A percentile compares a stretch with the other conserved stretches of the same genome.
These are phyloP conservation scores for Cornus suecica DNA, from an alignment of 148 eudicot genomes.

Conservation along the genomic window DNA sequence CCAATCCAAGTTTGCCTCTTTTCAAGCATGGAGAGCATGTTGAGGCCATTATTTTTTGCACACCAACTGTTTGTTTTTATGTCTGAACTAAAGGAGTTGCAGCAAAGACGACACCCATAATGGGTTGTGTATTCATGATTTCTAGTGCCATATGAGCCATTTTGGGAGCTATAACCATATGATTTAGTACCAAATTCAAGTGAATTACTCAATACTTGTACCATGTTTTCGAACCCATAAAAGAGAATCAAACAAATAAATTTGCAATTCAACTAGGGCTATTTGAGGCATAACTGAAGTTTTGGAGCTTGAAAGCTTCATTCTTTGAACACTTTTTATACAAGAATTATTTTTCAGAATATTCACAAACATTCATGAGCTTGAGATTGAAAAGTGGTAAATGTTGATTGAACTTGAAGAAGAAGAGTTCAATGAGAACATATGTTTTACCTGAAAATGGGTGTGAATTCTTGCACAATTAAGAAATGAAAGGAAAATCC, in stretches of 20 bases:
- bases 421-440: not conserved
- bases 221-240: constrained; percentile 11
- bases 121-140: constrained; percentile 4
- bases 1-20: too few species aligned
- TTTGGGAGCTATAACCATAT: constrained; percentile 17
- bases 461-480: not conserved
- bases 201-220: constrained; percentile 10
- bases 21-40: too few species aligned
- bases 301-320: not conserved
- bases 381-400: not conserved
- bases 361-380: not conserved
- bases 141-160: constrained; percentile 1
- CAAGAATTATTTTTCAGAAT: not conserved
- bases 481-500: not conserved
- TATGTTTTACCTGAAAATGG: constrained; percentile 10
- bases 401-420: not conserved
- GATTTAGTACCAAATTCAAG: constrained; percentile 4
- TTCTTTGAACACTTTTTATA: too few species aligned
- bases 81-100: not conserved
- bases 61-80: too few species aligned
- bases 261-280: not conserved
- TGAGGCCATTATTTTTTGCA: too few species aligned
- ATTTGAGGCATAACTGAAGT: not conserved
- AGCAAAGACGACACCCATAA: not conserved
- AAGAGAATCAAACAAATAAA: not conserved